Evolutionary conservation across 2,329 filamentous ascomycete genomes (phyloP).

Genomic region (Colletotrichum shisoi): DNA sequence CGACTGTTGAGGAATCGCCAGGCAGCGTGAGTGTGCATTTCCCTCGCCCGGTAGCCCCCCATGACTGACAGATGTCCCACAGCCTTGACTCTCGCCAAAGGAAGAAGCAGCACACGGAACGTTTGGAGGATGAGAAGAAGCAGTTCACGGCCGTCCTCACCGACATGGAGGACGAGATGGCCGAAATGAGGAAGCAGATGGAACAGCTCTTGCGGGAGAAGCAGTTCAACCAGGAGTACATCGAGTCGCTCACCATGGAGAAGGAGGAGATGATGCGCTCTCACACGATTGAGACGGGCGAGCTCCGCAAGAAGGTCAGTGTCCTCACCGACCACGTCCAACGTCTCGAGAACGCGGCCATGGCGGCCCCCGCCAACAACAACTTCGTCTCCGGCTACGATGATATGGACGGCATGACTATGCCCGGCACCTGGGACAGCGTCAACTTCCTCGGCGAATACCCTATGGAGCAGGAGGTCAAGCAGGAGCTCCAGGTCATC

Average conservation of each 20-base stretch:
- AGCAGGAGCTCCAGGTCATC: conserved; percentile 65
- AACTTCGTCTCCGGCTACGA: conserved; percentile 75
- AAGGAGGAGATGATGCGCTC: conserved; percentile 89
- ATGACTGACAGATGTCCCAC: conserved; percentile 37
- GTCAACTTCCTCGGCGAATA: conserved; percentile 80
- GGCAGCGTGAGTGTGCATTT: conserved; percentile 77
- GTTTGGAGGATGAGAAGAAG: conserved; percentile 97
- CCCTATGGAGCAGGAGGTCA: conserved; percentile 67
- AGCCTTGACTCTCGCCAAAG: conserved; percentile 95
- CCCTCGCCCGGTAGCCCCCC: not conserved
- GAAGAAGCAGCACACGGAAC: conserved; percentile 98
- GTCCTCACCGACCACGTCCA: conserved; percentile 78
- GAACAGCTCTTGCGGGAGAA: conserved; percentile 77
- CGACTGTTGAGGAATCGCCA: conserved; percentile 92
- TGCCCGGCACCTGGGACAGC: conserved; percentile 84
- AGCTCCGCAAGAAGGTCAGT: conserved; percentile 90
- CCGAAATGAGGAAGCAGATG: conserved; percentile 71
- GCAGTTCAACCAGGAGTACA: conserved; percentile 76
- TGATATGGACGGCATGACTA: conserved; percentile 83
- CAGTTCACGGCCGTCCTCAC: conserved; percentile 78
- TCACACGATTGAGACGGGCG: conserved; percentile 89
- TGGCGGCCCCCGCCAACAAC: conserved; percentile 56
- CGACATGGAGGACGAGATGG: conserved; percentile 80
- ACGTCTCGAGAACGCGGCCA: conserved; percentile 71
- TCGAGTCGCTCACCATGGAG: conserved; percentile 80